Conservation (phyloP, 306 rosid genomes). For the Prunus mira region DNA sequence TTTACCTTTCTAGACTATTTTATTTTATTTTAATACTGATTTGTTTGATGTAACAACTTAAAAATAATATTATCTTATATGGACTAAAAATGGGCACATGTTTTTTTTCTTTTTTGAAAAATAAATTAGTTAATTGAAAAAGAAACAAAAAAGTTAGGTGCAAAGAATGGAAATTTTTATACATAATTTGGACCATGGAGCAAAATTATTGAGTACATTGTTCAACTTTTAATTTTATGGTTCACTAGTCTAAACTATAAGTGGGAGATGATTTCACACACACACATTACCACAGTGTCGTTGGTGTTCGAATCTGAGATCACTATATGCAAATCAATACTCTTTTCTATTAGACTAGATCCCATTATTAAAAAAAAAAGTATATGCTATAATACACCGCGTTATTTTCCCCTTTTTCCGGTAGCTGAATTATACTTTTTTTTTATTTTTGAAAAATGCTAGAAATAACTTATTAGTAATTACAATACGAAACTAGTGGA, state of each 20-base stretch:
- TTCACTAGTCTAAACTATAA: neutral
- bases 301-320: rapidly evolving
- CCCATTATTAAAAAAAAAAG: too few species aligned
- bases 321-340: too few species aligned
- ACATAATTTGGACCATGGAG: too few species aligned
- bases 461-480: neutral
- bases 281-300: too few species aligned
- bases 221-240: neutral
- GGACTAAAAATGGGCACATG: neutral
- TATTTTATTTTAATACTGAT: neutral
- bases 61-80: neutral
- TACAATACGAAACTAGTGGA: neutral
- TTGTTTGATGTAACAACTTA: neutral
- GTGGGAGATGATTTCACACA: too few species aligned
- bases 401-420: neutral
- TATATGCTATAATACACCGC: neutral
- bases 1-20: neutral
- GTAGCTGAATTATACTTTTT: neutral
- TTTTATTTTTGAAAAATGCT: neutral
- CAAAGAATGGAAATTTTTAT: neutral
- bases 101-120: neutral
- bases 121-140: neutral
- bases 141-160: neutral
- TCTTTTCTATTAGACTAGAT: too few species aligned
- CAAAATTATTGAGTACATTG: neutral